These are phyloP conservation scores for Blastocystis sp. DNA, from an alignment of 352 stramenopile genomes.

Conservation along the genomic window DNA sequence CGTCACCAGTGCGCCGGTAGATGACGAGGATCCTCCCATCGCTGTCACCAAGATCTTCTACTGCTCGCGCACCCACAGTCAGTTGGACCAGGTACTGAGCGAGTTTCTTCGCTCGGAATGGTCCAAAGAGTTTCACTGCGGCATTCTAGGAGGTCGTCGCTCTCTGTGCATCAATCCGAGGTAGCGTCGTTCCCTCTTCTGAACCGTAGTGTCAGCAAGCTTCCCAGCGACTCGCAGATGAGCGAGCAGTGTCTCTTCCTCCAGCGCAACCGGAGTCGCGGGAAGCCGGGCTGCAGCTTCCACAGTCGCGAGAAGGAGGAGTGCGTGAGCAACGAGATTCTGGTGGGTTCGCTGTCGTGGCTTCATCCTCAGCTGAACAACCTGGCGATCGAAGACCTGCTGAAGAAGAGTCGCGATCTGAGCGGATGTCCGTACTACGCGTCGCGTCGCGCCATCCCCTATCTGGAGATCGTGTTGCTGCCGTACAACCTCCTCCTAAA, in stretches of 20 bases:
- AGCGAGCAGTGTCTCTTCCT: conserved; percentile 84
- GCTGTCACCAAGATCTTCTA: conserved; percentile 78
- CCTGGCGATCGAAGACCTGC: conserved; percentile 94
- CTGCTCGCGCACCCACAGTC: conserved; percentile 83
- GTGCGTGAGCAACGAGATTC: conserved; percentile 58
- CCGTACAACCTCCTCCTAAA: conserved; percentile 90
- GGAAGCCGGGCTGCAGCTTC: conserved; percentile 24
- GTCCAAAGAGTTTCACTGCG: conserved; percentile 78
- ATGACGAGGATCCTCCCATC: conserved; percentile 20
- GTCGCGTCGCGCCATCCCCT: conserved; percentile 83
- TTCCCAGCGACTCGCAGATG: conserved; percentile 79
- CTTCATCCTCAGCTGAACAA: conserved; percentile 45
- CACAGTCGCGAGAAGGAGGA: conserved; percentile 38
- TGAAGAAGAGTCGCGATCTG: conserved; percentile 85
- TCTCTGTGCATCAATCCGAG: conserved; percentile 81
- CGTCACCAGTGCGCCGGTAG: background rate
- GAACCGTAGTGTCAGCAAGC: background rate
- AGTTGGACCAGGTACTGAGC: conserved; percentile 84
- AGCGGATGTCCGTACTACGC: conserved; percentile 97
- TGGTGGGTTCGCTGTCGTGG: conserved; percentile 51
- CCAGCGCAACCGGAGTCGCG: conserved; percentile 14
- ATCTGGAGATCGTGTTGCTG: conserved; percentile 84
- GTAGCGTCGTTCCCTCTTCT: conserved; percentile 73
- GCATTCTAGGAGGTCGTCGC: conserved; percentile 80
- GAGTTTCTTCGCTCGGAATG: conserved; percentile 81